phyloP scores from a whole-genome alignment of 225 moss, liverwort and hornwort species.

The Pseudoscleropodium purum region DNA sequence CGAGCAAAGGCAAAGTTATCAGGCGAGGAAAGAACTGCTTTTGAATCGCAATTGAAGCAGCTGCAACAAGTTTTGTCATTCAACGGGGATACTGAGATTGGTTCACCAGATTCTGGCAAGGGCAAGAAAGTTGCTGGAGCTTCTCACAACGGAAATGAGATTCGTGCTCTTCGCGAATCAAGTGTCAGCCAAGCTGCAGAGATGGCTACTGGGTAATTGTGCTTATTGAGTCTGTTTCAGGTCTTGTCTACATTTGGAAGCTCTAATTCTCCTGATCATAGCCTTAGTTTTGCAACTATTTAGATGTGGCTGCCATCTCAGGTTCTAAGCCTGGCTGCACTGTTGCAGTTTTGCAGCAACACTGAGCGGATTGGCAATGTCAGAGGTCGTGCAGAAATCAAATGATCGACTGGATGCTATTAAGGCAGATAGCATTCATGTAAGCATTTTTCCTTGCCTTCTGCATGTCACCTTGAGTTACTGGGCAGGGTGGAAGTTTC shows the following conservation, averaged over 20 bases:
- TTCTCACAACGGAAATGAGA: slow-evolving; percentile 61
- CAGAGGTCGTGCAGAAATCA: slow-evolving; percentile 86
- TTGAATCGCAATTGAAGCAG: slow-evolving; percentile 75
- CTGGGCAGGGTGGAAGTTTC: background rate
- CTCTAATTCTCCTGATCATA: background rate
- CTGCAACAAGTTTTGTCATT: slow-evolving; percentile 66
- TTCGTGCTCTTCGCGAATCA: slow-evolving; percentile 75
- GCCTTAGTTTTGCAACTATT: background rate
- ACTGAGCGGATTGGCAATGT: slow-evolving; percentile 69
- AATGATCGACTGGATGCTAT: slow-evolving; percentile 78
- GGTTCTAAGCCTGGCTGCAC: slow-evolving; percentile 1
- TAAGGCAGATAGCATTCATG: slow-evolving; percentile 90
- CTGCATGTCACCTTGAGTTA: background rate
- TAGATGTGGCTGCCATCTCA: background rate
- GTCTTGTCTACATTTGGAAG: background rate
- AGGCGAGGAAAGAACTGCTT: slow-evolving; percentile 61
- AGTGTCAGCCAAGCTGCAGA: slow-evolving; percentile 97
- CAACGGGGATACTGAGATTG: slow-evolving; percentile 50
- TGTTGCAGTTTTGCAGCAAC: slow-evolving; percentile 73
- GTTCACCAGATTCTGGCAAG: slow-evolving; percentile 51
- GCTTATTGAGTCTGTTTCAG: background rate
- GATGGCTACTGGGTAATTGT: slow-evolving; percentile 82
- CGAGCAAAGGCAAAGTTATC: slow-evolving; percentile 89
- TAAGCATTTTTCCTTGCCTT: slow-evolving; percentile 22
- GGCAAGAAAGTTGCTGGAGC: slow-evolving; percentile 77